Base-by-base conservation (phyloP, 2,329 filamentous ascomycete genomes). In the Penicillium sp. region DNA sequence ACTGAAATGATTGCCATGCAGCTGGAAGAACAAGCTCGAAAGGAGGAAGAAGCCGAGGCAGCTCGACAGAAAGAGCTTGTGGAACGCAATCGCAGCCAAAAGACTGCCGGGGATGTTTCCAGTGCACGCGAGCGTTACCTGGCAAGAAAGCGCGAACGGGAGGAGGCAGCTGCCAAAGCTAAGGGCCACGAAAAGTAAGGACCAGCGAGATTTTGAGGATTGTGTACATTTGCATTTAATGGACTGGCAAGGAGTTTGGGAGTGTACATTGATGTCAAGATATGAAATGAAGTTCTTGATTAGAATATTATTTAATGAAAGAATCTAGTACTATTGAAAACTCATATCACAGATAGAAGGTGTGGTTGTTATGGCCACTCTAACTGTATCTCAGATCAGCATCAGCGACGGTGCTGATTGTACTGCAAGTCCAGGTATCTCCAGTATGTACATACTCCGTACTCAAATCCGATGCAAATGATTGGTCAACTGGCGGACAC, bases 41-140 rank as follows among this genome's bases (percentile, higher is more conserved):
- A 76, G 23, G 72, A 73, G 39, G 68, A 71, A 10, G 75, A 79
- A 42, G 74, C 77, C 38, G 76, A 80, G 44, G 71, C 70, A 4
- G 74, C 74, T 36, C 69, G 73, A 47, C 64, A 69, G 44, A 68
- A 65, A 40, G 71, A 72, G 45, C 46, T 77, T 35, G 74, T 74
- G 33, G 74, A 75, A 46, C 71, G 72, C 31, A 72, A 61, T 22
- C 79, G 79, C 65, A 79, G 72, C 39, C 70, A 67, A 45, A 79
- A 80, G 65, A 77, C 75, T 1, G 67, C 70, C 18, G 60, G 54
- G 9, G 77, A 80, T 40, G 75, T 81, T 26, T 71, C 68, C 42
- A 76, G 76, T 54, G 78, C 78, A 3, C 75, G 72, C 50, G 78
- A 80, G 56, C 66, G 78, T 30, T 82, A 78, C 54, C 56, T 82